Conservation (phyloP, 352 stramenopile genomes). For the Pythium sp. region DNA sequence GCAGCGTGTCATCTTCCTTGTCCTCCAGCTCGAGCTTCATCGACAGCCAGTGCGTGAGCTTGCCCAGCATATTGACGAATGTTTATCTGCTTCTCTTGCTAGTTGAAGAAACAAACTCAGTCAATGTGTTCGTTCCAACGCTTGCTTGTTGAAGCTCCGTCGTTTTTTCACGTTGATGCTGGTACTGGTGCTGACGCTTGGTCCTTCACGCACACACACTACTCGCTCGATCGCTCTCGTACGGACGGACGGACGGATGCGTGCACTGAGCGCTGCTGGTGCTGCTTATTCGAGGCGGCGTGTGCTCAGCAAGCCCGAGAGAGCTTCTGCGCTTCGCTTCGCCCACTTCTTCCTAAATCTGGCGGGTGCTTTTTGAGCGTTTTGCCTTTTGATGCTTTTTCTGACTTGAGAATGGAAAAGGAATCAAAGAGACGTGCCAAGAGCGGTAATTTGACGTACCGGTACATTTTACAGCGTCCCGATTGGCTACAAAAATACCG, state of each 20-base stretch:
- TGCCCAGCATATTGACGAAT: conserved; percentile 43
- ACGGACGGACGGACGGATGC: background rate
- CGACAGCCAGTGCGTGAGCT: conserved; percentile 65
- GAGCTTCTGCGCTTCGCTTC: background rate
- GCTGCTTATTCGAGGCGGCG: background rate
- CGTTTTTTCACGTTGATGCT: background rate
- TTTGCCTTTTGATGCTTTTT: background rate
- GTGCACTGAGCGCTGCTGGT: background rate
- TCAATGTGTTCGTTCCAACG: background rate
- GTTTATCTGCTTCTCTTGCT: background rate
- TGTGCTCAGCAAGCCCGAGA: background rate
- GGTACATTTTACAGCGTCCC: background rate
- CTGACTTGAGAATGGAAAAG: background rate
- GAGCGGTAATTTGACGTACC: background rate
- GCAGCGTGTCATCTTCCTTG: conserved; percentile 47
- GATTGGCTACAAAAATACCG: background rate
- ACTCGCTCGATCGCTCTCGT: background rate
- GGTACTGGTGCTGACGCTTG: background rate
- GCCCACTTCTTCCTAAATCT: background rate
- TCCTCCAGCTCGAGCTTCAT: conserved; percentile 56
- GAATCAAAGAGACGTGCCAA: conserved; percentile 1
- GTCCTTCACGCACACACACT: background rate
- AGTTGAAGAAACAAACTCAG: background rate
- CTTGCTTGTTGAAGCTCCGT: background rate
- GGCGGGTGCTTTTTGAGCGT: background rate